Conservation (phyloP, 139 green algal species). For the Picochlorum sp. region DNA sequence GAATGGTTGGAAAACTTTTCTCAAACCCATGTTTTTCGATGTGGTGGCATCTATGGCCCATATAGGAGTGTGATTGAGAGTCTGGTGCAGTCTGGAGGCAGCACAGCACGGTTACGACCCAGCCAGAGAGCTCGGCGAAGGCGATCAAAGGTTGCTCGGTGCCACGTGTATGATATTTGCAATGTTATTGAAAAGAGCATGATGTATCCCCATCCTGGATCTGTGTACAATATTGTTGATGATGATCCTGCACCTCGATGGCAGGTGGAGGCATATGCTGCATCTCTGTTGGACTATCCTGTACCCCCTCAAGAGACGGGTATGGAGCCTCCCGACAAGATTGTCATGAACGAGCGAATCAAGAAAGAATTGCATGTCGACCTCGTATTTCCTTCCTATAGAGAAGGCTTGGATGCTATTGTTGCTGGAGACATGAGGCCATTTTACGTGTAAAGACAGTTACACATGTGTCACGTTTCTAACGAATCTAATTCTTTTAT, state of each 20-base stretch:
- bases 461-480: constrained; percentile 16
- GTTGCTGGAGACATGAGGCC: constrained; percentile 18
- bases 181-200: constrained; percentile 53
- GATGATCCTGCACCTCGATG: constrained; percentile 54
- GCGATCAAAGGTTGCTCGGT: constrained; percentile 50
- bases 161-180: constrained; percentile 72
- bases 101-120: neutral
- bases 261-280: constrained; percentile 42
- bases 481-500: constrained; percentile 55
- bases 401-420: constrained; percentile 52
- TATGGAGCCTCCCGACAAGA: constrained; percentile 43
- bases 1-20: constrained; percentile 50
- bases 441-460: constrained; percentile 6
- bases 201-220: constrained; percentile 14
- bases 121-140: constrained; percentile 28
- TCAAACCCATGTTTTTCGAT: constrained; percentile 55
- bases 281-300: constrained; percentile 21
- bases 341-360: constrained; percentile 54
- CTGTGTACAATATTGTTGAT: constrained; percentile 70
- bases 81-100: constrained; percentile 7
- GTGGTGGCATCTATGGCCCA: constrained; percentile 61
- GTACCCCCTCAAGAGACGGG: neutral
- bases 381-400: constrained; percentile 53
- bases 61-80: constrained; percentile 44
- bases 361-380: constrained; percentile 42